Evolutionary conservation across 257 asterid genomes (phyloP).

Genomic region (Solanum virginianum): DNA sequence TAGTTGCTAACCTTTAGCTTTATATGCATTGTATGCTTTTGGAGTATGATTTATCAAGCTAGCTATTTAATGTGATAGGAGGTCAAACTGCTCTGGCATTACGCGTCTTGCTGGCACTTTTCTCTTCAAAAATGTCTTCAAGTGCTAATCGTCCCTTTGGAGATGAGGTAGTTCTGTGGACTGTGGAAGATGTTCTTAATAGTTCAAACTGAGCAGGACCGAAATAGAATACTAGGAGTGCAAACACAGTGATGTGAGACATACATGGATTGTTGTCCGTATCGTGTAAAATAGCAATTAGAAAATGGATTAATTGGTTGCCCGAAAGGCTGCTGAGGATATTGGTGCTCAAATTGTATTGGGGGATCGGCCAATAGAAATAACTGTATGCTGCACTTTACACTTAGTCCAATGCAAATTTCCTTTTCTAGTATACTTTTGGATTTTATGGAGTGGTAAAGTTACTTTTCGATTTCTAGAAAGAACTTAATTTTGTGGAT

Average conservation of each 20-base stretch:
- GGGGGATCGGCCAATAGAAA: conserved; percentile 93
- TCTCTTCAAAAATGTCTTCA: conserved; percentile 75
- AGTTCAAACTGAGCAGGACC: too few relatives aligned
- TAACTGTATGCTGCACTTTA: conserved; percentile 43
- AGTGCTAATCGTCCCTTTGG: conserved; percentile 72
- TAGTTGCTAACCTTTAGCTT: conserved; percentile 9
- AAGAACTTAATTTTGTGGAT: too few relatives aligned
- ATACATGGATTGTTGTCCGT: too few relatives aligned
- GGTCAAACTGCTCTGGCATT: conserved; percentile 86
- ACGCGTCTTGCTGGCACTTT: conserved; percentile 64
- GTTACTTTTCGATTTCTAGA: neutral
- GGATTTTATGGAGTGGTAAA: neutral
- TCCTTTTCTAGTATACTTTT: neutral
- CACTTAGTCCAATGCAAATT: neutral
- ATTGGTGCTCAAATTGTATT: conserved; percentile 82
- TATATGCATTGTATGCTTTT: neutral
- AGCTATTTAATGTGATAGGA: conserved; percentile 22
- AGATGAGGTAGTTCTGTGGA: conserved; percentile 44
- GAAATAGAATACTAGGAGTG: too few relatives aligned
- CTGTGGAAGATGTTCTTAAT: neutral
- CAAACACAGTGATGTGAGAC: too few relatives aligned
- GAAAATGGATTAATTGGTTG: too few relatives aligned
- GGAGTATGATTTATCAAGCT: neutral
- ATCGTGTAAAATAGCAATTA: too few relatives aligned
- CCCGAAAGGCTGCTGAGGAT: conserved; percentile 75